phyloP scores from a whole-genome alignment of 257 asterid species.

The Euphrasia confusa region DNA sequence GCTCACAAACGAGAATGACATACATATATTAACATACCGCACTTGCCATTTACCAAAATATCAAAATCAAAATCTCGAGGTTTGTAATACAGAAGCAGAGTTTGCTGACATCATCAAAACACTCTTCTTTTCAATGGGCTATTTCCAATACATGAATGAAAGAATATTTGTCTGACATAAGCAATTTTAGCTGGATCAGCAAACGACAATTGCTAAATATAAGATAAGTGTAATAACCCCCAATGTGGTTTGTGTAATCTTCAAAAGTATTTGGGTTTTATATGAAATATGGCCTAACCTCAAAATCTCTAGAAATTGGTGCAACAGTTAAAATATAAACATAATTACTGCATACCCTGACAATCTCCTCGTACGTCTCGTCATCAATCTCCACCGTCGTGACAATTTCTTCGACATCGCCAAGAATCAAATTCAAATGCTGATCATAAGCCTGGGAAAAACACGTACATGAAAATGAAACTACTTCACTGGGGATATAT shows the following conservation, averaged over 20 bases:
- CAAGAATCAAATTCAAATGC: conserved; percentile 84
- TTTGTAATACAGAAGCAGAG: no score
- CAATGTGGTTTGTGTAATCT: no score
- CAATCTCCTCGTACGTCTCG: conserved; percentile 85
- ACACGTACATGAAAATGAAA: conserved; percentile 3
- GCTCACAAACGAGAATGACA: background rate
- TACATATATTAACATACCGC: background rate
- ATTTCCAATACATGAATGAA: no score
- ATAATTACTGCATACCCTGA: conserved; percentile 47
- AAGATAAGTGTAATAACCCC: no score
- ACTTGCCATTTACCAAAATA: background rate
- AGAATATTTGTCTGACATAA: no score
- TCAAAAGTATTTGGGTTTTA: no score
- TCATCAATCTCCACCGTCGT: conserved; percentile 81
- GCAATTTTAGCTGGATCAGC: no score
- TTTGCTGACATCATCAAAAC: background rate
- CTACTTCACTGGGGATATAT: background rate
- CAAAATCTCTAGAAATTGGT: background rate
- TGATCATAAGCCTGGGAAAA: conserved; percentile 76
- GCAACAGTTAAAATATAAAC: background rate
- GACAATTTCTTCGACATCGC: conserved; percentile 75
- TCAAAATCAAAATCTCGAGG: no score
- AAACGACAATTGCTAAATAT: background rate
- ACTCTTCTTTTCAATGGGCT: no score
- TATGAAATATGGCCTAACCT: no score